Evolutionary conservation across 345 rosid species (phyloP).

Genomic region (Aquilaria malaccensis): DNA sequence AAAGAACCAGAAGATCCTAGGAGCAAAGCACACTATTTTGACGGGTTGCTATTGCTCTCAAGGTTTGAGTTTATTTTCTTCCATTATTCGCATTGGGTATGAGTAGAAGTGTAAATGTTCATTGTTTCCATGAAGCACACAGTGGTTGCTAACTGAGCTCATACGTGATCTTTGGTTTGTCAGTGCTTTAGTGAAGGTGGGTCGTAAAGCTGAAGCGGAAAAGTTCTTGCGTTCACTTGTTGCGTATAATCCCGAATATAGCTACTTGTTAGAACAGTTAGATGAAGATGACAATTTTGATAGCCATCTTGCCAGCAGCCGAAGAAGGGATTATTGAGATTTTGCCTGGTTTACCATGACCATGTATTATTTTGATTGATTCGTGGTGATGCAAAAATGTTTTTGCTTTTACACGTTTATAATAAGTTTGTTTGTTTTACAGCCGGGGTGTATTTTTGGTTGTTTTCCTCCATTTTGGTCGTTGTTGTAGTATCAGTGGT

Average conservation of each 20-base stretch:
- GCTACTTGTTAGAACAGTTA: constrained; percentile 44
- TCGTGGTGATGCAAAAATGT: too few species aligned
- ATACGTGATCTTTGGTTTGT: constrained; percentile 7
- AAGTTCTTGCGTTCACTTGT: constrained; percentile 50
- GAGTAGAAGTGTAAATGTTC: too few species aligned
- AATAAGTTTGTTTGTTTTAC: too few species aligned
- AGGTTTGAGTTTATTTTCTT: constrained; percentile 32
- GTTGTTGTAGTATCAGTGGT: too few species aligned
- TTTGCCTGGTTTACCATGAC: not conserved
- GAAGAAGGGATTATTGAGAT: constrained; percentile 41
- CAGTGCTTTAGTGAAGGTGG: constrained; percentile 52
- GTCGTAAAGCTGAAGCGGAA: constrained; percentile 69
- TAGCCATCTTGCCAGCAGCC: constrained; percentile 33
- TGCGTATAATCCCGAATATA: constrained; percentile 51
- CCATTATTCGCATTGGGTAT: not conserved
- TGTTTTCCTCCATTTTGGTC: too few species aligned
- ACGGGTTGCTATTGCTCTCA: constrained; percentile 58
- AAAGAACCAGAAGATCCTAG: constrained; percentile 67
- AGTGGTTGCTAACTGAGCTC: too few species aligned
- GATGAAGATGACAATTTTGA: constrained; percentile 42
- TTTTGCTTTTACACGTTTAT: too few species aligned
- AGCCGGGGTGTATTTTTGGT: too few species aligned
- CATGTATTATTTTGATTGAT: too few species aligned
- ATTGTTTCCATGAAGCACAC: too few species aligned
- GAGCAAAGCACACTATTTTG: constrained; percentile 67